Evolutionary conservation across 2,329 filamentous ascomycete genomes (phyloP).

Genomic region (Moelleriella libera): DNA sequence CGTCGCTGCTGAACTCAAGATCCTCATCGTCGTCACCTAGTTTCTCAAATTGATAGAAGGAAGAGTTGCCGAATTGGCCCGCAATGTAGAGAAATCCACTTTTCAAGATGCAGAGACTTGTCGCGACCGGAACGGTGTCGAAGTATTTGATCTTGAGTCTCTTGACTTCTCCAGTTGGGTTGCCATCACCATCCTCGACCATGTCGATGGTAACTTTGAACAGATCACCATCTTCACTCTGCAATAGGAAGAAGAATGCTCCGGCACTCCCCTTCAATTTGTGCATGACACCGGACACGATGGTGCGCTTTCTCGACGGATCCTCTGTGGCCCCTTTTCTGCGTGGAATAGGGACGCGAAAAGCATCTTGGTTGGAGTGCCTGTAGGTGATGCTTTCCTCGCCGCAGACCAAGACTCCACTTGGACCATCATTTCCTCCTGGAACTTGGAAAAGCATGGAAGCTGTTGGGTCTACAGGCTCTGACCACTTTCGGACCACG

Average conservation of each 20-base stretch:
- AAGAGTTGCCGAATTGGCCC: conserved; percentile 82
- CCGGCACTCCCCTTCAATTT: conserved; percentile 71
- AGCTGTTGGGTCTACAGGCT: conserved; percentile 79
- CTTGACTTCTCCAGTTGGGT: conserved; percentile 67
- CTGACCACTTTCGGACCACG: conserved; percentile 92
- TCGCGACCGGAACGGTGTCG: conserved; percentile 82
- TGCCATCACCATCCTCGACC: conserved; percentile 64
- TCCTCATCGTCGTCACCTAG: conserved; percentile 92
- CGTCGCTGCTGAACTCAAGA: conserved; percentile 69
- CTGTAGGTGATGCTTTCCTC: conserved; percentile 92
- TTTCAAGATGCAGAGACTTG: conserved; percentile 82
- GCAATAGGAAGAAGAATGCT: conserved; percentile 92
- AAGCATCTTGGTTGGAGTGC: conserved; percentile 87
- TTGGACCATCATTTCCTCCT: conserved; percentile 83
- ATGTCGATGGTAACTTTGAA: conserved; percentile 95
- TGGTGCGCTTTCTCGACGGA: conserved; percentile 73
- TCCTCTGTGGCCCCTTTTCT: conserved; percentile 82
- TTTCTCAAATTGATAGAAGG: conserved; percentile 95
- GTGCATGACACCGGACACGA: conserved; percentile 91
- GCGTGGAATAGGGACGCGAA: conserved; percentile 78
- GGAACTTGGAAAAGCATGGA: conserved; percentile 91
- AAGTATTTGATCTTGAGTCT: conserved; percentile 93
- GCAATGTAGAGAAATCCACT: conserved; percentile 91
- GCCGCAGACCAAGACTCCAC: conserved; percentile 86
- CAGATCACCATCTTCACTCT: conserved; percentile 94